Evolutionary conservation across 2,329 filamentous ascomycete genomes (phyloP).

Genomic region (Parasarocladium wereldwijsianum): DNA sequence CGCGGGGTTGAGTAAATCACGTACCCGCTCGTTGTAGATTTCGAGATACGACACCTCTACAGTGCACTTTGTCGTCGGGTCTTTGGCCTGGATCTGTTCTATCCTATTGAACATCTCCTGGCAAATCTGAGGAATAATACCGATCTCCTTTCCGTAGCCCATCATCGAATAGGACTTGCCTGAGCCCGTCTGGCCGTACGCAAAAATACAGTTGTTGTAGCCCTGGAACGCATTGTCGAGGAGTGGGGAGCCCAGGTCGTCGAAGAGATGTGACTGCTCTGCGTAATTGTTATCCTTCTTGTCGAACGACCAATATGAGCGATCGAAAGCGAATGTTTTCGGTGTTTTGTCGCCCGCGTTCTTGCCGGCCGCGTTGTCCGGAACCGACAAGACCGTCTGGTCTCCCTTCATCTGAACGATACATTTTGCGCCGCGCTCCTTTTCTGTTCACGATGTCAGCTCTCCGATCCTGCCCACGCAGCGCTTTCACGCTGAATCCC

Average conservation of each 20-base stretch:
- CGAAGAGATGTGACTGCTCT: constrained; percentile 77
- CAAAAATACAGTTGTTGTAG: constrained; percentile 99
- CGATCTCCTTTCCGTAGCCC: constrained; percentile 91
- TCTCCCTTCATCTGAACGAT: constrained; percentile 92
- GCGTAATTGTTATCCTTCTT: constrained; percentile 70
- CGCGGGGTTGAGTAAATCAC: constrained; percentile 85
- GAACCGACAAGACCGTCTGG: constrained; percentile 75
- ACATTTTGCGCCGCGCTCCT: constrained; percentile 83
- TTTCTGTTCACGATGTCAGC: constrained; percentile 41
- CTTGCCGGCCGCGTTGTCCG: constrained; percentile 46
- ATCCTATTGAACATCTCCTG: constrained; percentile 96
- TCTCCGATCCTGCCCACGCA: background rate
- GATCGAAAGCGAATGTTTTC: constrained; percentile 91
- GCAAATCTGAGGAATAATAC: constrained; percentile 94
- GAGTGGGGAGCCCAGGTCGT: constrained; percentile 75
- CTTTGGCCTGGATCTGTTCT: constrained; percentile 43
- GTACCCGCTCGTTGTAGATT: constrained; percentile 97
- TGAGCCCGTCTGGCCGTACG: constrained; percentile 94
- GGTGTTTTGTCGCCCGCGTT: constrained; percentile 53
- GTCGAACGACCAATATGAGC: constrained; percentile 96
- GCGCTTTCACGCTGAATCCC: background rate
- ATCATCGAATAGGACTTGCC: constrained; percentile 99
- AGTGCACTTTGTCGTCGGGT: constrained; percentile 71
- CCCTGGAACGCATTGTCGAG: constrained; percentile 96
- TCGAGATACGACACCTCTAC: constrained; percentile 97